Base-by-base conservation (phyloP, 2,329 filamentous ascomycete species). In the Thielaviopsis ethacetica region DNA sequence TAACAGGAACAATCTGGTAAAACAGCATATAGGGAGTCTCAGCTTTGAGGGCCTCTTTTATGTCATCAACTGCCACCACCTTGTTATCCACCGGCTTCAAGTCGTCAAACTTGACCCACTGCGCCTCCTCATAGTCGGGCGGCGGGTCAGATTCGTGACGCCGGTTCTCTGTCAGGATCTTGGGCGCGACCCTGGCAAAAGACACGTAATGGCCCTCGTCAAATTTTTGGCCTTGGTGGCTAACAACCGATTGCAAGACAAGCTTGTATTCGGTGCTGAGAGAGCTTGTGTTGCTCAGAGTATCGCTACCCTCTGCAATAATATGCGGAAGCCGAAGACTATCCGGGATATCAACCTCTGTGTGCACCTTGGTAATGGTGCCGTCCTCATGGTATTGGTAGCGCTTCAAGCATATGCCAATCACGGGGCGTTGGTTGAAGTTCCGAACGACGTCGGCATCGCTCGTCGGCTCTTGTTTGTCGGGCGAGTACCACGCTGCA, bases 1-100 rank as follows among this genome's bases (percentile, higher is more conserved):
- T 81, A 66, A 94, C 89, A 0, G 91, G 91, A 30, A 94, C 80
- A 49, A 97, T 88, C 69, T 96, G 91, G 67, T 96, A 98, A 70
- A 97, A 97, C 0, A 98, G 75, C 6, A 97, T 78, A 68, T 97
- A 97, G 0, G 93, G 91, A 69, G 89, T 94, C 69, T 96, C 91
- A n/a, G 85, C 79, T 64, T 82, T 85, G 55, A 97, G 72, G 0
- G 88, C 85, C 64, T 85, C 73, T 62, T 87, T 84, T 65, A 84
- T 81, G 63, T 96, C 85, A 65, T 94, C 82, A 54, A 96, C 83
- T 58, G 85, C 78, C 0, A 77, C 78, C 2, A 97, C 85, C 26
- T 91, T 81, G 59, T 83, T 77, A 41, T 79, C 74, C 0, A 81
- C 73, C 0, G 69, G 69, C 27, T 71, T 67, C n/a, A 97, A 75